These are phyloP conservation scores for rapeseed (Brassica napus) DNA, from an alignment of 345 rosid species.

Conservation along the genomic window DNA sequence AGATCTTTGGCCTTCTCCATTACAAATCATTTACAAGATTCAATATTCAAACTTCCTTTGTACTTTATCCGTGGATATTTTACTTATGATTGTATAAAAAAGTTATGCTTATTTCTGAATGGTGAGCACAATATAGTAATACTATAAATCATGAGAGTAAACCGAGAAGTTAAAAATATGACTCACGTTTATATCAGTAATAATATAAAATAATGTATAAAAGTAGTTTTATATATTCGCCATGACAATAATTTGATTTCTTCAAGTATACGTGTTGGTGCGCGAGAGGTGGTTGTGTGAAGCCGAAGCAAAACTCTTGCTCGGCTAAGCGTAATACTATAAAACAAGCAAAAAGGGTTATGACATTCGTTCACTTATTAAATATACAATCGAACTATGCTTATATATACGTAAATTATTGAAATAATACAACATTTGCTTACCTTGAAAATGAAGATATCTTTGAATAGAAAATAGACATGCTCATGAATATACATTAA, in stretches of 20 bases:
- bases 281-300: slow-evolving; percentile 65
- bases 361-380: slow-evolving; percentile 27
- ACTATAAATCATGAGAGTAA: slow-evolving; percentile 30
- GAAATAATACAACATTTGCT: slow-evolving; percentile 24
- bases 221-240: slow-evolving; percentile 29
- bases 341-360: slow-evolving; percentile 41
- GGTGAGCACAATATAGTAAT: slow-evolving; percentile 22
- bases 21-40: slow-evolving; percentile 11
- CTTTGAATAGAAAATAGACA: slow-evolving; percentile 27
- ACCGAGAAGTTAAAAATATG: slow-evolving; percentile 33
- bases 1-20: slow-evolving; percentile 12
- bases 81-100: slow-evolving; percentile 29
- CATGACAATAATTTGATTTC: slow-evolving; percentile 44
- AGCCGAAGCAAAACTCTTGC: slow-evolving; percentile 80
- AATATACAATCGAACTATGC: slow-evolving; percentile 21
- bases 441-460: slow-evolving; percentile 43
- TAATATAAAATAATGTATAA: slow-evolving; percentile 12
- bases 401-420: slow-evolving; percentile 22
- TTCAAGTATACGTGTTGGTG: slow-evolving; percentile 71
- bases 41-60: slow-evolving; percentile 40
- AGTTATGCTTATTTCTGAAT: slow-evolving; percentile 10
- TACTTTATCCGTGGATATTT: slow-evolving; percentile 36
- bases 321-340: slow-evolving; percentile 44
- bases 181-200: slow-evolving; percentile 45
- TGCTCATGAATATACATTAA: slow-evolving; percentile 23